phyloP scores from a whole-genome alignment of 768 basidiomycete genomes.

The Mrakia hoshinonis region DNA sequence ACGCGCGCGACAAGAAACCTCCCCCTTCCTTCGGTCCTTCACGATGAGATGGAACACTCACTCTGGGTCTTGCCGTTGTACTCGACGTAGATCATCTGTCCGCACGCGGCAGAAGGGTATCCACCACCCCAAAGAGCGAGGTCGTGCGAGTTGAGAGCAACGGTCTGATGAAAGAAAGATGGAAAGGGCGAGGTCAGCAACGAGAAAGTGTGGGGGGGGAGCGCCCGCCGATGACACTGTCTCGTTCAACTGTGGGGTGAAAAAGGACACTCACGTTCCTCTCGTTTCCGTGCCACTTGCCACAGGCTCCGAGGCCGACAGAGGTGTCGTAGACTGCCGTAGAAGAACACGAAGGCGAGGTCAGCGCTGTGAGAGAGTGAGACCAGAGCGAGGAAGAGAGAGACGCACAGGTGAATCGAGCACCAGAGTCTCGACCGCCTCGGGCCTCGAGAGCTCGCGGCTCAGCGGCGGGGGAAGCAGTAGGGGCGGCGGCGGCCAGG shows the following conservation, averaged over 20 bases:
- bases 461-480: conserved; percentile 4
- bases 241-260: no score
- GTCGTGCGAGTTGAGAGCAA: conserved; percentile 1
- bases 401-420: conserved; percentile 10
- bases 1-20: not conserved
- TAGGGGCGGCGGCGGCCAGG: not conserved
- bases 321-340: conserved; percentile 3
- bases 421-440: not conserved
- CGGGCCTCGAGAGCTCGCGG: no score
- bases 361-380: not conserved
- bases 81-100: not conserved
- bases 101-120: conserved; percentile 8
- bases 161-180: not conserved
- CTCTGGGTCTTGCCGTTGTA: not conserved
- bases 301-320: conserved; percentile 16
- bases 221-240: no score
- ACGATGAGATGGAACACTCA: not conserved
- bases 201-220: not conserved
- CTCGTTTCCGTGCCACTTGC: conserved; percentile 1
- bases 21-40: no score
- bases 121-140: conserved; percentile 14
- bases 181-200: not conserved
- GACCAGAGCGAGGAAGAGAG: not conserved
- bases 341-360: not conserved
- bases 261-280: not conserved